Conservation (phyloP, 2,329 filamentous ascomycete species). For the Eutypella sp. region DNA sequence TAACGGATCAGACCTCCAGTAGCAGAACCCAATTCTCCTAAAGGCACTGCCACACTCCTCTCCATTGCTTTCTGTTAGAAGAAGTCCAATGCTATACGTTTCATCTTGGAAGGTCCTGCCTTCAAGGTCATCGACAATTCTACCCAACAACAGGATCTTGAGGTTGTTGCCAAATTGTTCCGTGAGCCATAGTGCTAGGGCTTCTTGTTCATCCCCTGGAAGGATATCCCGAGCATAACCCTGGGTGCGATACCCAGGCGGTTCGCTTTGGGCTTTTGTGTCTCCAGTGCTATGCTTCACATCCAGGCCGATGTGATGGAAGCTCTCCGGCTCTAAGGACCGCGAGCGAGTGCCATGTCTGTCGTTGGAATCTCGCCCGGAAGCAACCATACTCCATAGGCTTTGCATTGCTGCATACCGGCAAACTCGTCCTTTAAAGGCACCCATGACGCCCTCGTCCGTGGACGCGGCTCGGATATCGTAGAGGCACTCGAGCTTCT, state of each 20-base stretch:
- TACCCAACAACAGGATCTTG: not conserved
- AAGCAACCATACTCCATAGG: not conserved
- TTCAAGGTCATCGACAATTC: not conserved
- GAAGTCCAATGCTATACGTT: not conserved
- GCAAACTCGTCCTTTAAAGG: not conserved
- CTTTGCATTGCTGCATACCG: not conserved
- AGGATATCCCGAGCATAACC: not conserved
- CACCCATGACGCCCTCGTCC: not conserved
- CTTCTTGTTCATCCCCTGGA: not conserved
- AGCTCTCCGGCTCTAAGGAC: not conserved
- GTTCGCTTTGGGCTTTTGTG: not conserved
- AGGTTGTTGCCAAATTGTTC: not conserved
- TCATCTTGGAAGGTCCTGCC: not conserved
- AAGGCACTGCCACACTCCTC: not conserved
- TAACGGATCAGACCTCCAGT: not conserved
- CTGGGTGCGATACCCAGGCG: not conserved
- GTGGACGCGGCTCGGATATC: not conserved
- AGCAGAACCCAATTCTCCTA: not conserved
- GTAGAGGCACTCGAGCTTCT: not conserved
- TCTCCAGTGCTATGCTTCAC: not conserved
- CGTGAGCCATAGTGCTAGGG: not conserved
- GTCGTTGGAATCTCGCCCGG: not conserved
- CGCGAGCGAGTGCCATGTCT: not conserved
- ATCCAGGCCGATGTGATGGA: not conserved
- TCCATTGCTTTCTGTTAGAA: not conserved